Conservation (phyloP, 257 asterid genomes). For the Fraxinus anomala region DNA sequence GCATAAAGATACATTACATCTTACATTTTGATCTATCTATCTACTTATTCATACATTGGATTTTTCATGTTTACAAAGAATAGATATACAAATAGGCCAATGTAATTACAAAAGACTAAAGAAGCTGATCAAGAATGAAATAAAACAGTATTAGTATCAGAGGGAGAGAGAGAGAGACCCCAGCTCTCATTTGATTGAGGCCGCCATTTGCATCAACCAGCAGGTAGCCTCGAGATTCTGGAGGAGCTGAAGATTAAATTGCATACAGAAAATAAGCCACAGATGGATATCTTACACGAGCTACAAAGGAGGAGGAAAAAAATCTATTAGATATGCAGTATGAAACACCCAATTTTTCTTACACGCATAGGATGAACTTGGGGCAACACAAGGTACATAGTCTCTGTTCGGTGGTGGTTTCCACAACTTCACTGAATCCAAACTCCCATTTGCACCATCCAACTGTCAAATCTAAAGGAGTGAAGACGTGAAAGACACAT, state of each 20-base stretch:
- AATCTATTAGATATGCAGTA: neutral
- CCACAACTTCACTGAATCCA: constrained; percentile 64
- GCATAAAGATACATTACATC: neutral
- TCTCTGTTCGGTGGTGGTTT: constrained; percentile 71
- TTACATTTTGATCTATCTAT: neutral
- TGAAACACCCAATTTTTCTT: constrained; percentile 31
- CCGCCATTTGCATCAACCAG: constrained; percentile 96
- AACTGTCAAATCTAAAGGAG: constrained; percentile 90
- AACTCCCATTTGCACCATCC: constrained; percentile 49
- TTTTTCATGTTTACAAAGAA: neutral
- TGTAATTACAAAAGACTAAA: constrained; percentile 7
- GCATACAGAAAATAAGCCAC: constrained; percentile 18
- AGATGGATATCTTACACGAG: constrained; percentile 8
- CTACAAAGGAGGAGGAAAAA: neutral
- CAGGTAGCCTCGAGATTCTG: constrained; percentile 78
- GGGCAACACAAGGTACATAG: constrained; percentile 73
- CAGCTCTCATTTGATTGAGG: constrained; percentile 96
- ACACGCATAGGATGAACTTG: constrained; percentile 63
- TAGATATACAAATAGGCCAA: neutral
- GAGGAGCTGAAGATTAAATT: constrained; percentile 55
- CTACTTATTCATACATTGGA: neutral
- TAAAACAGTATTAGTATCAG: constrained; percentile 9
- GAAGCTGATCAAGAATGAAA: constrained; percentile 6
- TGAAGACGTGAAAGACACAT: constrained; percentile 65
- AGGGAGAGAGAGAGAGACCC: constrained; percentile 55